phyloP scores from a whole-genome alignment of 805 yeast genomes.

The Wickerhamiella domercqiae region DNA sequence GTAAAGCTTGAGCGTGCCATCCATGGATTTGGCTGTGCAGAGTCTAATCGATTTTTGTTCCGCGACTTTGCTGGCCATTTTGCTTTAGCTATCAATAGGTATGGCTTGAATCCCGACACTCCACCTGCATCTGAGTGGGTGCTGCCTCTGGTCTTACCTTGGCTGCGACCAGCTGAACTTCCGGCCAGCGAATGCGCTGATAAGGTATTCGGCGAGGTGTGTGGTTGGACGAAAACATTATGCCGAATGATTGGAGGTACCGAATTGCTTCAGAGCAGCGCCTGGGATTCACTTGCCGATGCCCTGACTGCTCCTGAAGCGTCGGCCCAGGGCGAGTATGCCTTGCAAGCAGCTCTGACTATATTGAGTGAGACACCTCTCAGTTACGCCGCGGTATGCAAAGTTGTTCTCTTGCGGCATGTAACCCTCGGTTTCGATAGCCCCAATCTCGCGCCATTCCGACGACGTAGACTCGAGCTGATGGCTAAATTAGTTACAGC shows the following conservation, averaged over 20 bases:
- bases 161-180: slow-evolving; percentile 4
- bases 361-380: slow-evolving; percentile 10
- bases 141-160: slow-evolving; percentile 11
- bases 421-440: slow-evolving; percentile 5
- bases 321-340: slow-evolving; percentile 4
- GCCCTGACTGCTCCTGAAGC: slow-evolving; percentile 7
- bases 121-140: slow-evolving; percentile 9
- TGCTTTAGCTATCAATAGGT: slow-evolving; percentile 9
- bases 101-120: slow-evolving; percentile 9
- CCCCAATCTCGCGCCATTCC: slow-evolving; percentile 5
- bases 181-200: background rate
- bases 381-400: slow-evolving; percentile 9
- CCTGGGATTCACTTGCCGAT: slow-evolving; percentile 17
- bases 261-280: slow-evolving; percentile 6
- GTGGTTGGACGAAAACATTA: slow-evolving; percentile 10
- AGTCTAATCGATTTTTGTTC: slow-evolving; percentile 10
- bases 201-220: slow-evolving; percentile 8
- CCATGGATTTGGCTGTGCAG: slow-evolving; percentile 4
- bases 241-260: slow-evolving; percentile 2
- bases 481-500: slow-evolving; percentile 8
- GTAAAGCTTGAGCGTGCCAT: slow-evolving; percentile 10
- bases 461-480: slow-evolving; percentile 11
- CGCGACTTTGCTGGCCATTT: slow-evolving; percentile 16
- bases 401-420: slow-evolving; percentile 11
- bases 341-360: slow-evolving; percentile 9